phyloP scores from a whole-genome alignment of 805 yeast species.

The Saitoella complicata region DNA sequence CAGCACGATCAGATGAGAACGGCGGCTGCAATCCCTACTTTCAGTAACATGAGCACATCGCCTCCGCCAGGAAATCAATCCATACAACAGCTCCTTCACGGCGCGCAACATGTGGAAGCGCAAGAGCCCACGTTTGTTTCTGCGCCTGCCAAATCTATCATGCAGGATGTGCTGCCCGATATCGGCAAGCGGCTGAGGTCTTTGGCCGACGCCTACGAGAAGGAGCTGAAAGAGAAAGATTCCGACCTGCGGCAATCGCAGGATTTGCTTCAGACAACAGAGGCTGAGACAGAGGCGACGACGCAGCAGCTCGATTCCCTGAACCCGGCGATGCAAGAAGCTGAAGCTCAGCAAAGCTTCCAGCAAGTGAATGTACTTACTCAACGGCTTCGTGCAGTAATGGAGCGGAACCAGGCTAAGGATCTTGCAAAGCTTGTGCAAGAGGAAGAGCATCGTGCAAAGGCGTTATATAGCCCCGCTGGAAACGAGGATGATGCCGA shows the following conservation, averaged over 20 bases:
- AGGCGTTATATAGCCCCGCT: conserved; percentile 1
- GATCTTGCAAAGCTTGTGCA: conserved; percentile 43
- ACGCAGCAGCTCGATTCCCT: conserved; percentile 26
- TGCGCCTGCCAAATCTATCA: conserved; percentile 5
- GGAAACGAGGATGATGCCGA: conserved; percentile 2
- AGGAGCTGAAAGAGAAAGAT: conserved; percentile 38
- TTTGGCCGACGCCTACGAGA: conserved; percentile 34
- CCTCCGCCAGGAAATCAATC: background rate
- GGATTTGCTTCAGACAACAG: conserved; percentile 26
- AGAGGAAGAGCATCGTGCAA: conserved; percentile 27
- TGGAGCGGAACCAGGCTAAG: conserved; percentile 51
- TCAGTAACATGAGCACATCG: conserved; percentile 3
- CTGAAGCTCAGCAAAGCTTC: conserved; percentile 20
- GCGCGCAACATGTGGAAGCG: conserved; percentile 1
- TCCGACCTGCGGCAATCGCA: conserved; percentile 35
- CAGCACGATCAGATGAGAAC: conserved; percentile 17
- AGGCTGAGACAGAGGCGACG: conserved; percentile 21
- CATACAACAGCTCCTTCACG: background rate
- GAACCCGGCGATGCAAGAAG: conserved; percentile 38
- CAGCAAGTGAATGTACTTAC: conserved; percentile 17
- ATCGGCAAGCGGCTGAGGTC: conserved; percentile 22
- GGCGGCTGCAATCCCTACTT: conserved; percentile 8
- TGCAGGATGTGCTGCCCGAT: conserved; percentile 23
- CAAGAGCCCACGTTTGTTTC: conserved; percentile 7
- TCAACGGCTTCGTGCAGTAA: conserved; percentile 25